A percentile compares a stretch with the other conserved stretches of the same genome.
These are phyloP conservation scores for Juncus inflexus DNA, from an alignment of 176 grass and related monocot species.

Conservation along the genomic window DNA sequence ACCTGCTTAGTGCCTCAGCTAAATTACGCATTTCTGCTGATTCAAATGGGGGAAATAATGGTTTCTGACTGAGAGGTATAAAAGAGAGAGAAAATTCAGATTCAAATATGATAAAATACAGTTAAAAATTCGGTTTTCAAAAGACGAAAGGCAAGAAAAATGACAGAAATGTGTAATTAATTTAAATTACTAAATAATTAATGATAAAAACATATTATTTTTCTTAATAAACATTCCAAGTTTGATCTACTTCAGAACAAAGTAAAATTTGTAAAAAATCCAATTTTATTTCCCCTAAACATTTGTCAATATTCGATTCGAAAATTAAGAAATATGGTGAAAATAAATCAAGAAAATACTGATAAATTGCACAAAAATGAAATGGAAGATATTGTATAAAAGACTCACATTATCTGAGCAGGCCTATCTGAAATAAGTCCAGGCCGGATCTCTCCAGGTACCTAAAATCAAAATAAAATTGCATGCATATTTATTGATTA, in stretches of 20 bases:
- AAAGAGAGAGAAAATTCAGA: constrained; percentile 2
- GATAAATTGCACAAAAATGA: constrained; percentile 1
- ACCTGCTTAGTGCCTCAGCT: constrained; percentile 79
- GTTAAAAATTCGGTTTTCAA: not conserved
- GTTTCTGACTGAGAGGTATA: constrained; percentile 65
- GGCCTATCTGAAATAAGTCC: constrained; percentile 46
- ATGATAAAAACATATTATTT: too few species aligned
- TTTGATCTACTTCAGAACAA: not conserved
- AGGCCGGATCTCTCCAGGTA: constrained; percentile 28
- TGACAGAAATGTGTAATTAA: constrained; percentile 1
- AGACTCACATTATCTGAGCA: constrained; percentile 52
- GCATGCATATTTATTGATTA: too few species aligned
- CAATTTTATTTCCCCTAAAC: not conserved
- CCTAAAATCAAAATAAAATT: constrained; percentile 39
- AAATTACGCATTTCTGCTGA: constrained; percentile 81
- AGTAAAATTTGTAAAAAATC: not conserved
- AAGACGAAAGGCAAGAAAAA: not conserved
- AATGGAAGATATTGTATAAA: not conserved
- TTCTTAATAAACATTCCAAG: not conserved
- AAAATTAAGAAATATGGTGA: not conserved
- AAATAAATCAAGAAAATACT: not conserved
- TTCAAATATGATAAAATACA: not conserved
- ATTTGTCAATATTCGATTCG: not conserved
- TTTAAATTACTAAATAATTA: too few species aligned
- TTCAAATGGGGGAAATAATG: constrained; percentile 78